Percentiles rank a stretch among this genome's conserved stretches.
Evolutionary conservation across 371 early-diverging fungal species (phyloP).

Genomic region (Funneliformis caledonium): DNA sequence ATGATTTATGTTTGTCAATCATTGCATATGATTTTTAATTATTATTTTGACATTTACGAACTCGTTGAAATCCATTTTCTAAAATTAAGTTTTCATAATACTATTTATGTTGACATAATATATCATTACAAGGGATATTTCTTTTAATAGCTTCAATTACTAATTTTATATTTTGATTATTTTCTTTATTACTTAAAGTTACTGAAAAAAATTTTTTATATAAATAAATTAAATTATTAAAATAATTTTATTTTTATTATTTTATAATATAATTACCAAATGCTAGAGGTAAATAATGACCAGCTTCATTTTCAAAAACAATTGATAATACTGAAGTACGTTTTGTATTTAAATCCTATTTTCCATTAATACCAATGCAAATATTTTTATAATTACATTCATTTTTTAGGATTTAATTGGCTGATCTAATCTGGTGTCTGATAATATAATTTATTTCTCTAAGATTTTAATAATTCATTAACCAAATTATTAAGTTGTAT

Average conservation of each 20-base stretch:
- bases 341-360: no score
- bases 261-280: no score
- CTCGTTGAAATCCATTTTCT: not conserved
- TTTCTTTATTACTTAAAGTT: not conserved
- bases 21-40: not conserved
- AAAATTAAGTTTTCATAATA: not conserved
- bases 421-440: no score
- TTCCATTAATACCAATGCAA: no score
- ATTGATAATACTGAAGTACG: no score
- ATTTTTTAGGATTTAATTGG: not conserved
- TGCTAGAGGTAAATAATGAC: no score
- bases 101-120: not conserved
- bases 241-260: not conserved
- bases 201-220: not conserved
- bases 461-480: no score
- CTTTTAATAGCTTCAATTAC: not conserved
- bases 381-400: no score
- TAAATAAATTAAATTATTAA: not conserved
- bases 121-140: constrained; percentile 7
- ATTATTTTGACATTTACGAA: not conserved
- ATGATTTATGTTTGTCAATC: not conserved
- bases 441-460: no score
- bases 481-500: not conserved
- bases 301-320: no score
- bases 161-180: not conserved